Conservation (phyloP, 306 rosid species). For the Lathyrus tuberosus region DNA sequence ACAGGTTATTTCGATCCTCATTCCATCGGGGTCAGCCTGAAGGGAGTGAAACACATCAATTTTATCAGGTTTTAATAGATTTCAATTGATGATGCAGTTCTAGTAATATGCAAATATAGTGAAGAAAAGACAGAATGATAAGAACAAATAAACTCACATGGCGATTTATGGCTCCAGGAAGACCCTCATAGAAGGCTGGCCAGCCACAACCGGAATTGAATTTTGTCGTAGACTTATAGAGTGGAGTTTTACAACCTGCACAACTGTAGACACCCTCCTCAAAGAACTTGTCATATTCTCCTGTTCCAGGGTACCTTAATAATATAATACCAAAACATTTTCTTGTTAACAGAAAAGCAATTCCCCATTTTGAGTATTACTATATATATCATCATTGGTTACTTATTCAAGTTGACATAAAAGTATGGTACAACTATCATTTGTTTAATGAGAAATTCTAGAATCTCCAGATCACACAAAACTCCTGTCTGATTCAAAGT, state of each 20-base stretch:
- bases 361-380: neutral
- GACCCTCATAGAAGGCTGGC: conserved; percentile 87
- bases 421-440: neutral
- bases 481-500: neutral
- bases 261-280: conserved; percentile 76
- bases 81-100: conserved; percentile 8
- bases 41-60: conserved; percentile 22
- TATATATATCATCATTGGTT: neutral
- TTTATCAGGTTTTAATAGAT: conserved; percentile 29
- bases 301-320: conserved; percentile 73
- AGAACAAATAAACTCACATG: conserved; percentile 43
- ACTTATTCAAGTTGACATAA: conserved; percentile 4
- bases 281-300: conserved; percentile 70
- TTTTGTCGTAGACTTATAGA: conserved; percentile 61
- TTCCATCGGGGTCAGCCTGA: conserved; percentile 86
- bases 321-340: conserved; percentile 22
- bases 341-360: conserved; percentile 5
- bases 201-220: conserved; percentile 86
- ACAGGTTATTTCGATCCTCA: conserved; percentile 82
- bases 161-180: conserved; percentile 75
- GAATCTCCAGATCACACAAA: conserved; percentile 8
- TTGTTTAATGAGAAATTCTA: neutral
- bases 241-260: conserved; percentile 58
- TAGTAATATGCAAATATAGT: neutral
- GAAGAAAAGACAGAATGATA: conserved; percentile 15